Base-by-base conservation (phyloP, 257 asterid species). In the Ilex aquifolium region DNA sequence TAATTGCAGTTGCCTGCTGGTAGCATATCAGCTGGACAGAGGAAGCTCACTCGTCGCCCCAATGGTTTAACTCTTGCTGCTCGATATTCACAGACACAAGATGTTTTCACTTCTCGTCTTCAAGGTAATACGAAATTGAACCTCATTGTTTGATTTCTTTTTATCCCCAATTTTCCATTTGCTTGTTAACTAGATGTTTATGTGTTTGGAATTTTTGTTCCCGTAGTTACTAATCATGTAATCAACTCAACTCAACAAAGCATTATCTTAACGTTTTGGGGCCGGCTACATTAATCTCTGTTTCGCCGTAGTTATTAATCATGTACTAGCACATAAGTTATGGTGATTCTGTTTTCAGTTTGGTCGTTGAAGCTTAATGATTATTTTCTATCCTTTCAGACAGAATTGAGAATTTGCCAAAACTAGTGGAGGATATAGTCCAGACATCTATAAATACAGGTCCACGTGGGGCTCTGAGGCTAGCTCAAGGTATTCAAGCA, bases 401-500 rank as follows among this genome's bases (percentile, higher is more conserved):
- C 77, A 76, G 93, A 39, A 76, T 90, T 36, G 81, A 78, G 76
- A 93, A 84, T 56, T 73, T 93, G 76, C 97, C 99, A 61, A 85
- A 82, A 75, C 93, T 93, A 32, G 76, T 93, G 72, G 99, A 93
- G 78, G 99, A 92, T 75, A 79, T 93, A 62, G 77, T 87, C 68
- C 95, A 90, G 74, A 93, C 99, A 69, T 87, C 99, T 57, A 70
- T 93, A 72, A 90, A 63, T 65, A 93, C 99, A 6, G 99, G 99
- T 60, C 99, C 97, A n/a, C 96, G 96, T 57, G 99, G 97, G 49
- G 87, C 96, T 57, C 76, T 87, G 29, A 77, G 99, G 82, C 79
- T 93, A 61, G 99, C 91, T 76, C 99, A 93, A 82, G 99, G 97
- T 59, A 76, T 93, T 66, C 97, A 93, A 78, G 99, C 99, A 65